phyloP scores from a whole-genome alignment of 2,329 filamentous ascomycete species.

The Penicillium polonicum region DNA sequence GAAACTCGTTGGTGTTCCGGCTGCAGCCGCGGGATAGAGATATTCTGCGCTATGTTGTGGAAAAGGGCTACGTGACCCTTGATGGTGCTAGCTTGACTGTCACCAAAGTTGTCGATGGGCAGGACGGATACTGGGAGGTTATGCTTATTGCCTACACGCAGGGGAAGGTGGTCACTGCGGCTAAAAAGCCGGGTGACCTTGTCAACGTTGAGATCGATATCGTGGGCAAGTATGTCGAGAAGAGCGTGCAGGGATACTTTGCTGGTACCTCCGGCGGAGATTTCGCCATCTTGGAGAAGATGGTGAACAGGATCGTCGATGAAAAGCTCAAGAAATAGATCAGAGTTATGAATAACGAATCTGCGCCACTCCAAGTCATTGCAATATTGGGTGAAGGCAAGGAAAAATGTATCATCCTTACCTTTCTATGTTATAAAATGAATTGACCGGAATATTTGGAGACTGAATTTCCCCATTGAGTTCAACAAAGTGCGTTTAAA shows the following conservation, averaged over 20 bases:
- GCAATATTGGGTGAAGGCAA: background rate
- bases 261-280: constrained; percentile 40
- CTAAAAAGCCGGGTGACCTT: constrained; percentile 73
- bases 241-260: constrained; percentile 82
- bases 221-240: constrained; percentile 65
- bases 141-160: constrained; percentile 98
- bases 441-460: background rate
- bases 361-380: background rate
- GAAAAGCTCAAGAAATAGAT: constrained; percentile 56
- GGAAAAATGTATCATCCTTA: background rate
- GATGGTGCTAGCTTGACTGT: constrained; percentile 94
- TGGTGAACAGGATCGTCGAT: constrained; percentile 73
- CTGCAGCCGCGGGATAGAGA: constrained; percentile 68
- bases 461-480: background rate
- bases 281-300: constrained; percentile 63
- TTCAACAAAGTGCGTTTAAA: no score
- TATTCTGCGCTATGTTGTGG: constrained; percentile 83
- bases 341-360: background rate
- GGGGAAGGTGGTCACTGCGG: constrained; percentile 79
- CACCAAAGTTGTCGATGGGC: constrained; percentile 75
- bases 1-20: constrained; percentile 85
- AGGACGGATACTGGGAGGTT: constrained; percentile 85
- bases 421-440: background rate
- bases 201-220: constrained; percentile 95
- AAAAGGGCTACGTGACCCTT: constrained; percentile 93